Evolutionary conservation across 2,329 filamentous ascomycete genomes (phyloP).

Genomic region (Penicillium griseofulvum): DNA sequence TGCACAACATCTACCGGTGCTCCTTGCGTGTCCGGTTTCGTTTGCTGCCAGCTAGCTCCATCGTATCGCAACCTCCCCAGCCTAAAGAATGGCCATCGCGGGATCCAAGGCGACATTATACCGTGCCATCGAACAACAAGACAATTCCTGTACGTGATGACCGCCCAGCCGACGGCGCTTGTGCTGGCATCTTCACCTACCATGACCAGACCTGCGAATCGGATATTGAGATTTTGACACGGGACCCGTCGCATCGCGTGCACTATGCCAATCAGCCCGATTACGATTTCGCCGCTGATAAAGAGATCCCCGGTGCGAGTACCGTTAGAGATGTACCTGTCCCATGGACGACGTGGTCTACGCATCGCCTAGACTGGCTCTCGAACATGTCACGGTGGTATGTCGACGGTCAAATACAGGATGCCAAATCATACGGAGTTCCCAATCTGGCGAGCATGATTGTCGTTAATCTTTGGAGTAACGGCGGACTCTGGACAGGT

Average conservation of each 20-base stretch:
- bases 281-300: constrained; percentile 36
- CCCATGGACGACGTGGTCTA: constrained; percentile 42
- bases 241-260: constrained; percentile 44
- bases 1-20: constrained; percentile 47
- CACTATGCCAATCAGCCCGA: constrained; percentile 46
- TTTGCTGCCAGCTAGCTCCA: constrained; percentile 30
- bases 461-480: constrained; percentile 45
- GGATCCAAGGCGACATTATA: constrained; percentile 1
- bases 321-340: constrained; percentile 29
- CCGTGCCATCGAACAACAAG: neutral
- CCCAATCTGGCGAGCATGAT: constrained; percentile 38
- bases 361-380: constrained; percentile 45
- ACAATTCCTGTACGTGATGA: neutral
- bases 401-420: constrained; percentile 31
- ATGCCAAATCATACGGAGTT: constrained; percentile 36
- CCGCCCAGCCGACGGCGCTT: constrained; percentile 46
- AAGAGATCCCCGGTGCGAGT: constrained; percentile 35
- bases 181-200: constrained; percentile 54
- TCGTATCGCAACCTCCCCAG: constrained; percentile 12
- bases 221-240: constrained; percentile 55
- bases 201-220: constrained; percentile 48
- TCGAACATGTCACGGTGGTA: constrained; percentile 38
- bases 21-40: constrained; percentile 50
- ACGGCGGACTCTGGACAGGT: constrained; percentile 43
- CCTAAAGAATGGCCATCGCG: constrained; percentile 1